Conservation (phyloP, 345 rosid species). For the Eucalyptus shirleyi region DNA sequence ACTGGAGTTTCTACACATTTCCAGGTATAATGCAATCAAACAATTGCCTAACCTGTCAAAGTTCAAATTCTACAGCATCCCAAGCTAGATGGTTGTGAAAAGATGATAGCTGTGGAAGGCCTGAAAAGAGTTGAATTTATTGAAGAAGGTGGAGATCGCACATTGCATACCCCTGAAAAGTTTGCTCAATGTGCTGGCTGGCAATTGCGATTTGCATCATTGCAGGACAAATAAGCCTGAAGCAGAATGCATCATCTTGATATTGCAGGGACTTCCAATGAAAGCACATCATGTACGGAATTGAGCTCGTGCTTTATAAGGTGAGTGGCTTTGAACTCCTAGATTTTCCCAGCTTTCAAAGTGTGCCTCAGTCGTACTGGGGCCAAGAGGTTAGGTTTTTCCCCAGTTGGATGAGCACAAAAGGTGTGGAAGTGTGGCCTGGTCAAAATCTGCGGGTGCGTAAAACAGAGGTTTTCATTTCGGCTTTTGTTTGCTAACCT, state of each 20-base stretch:
- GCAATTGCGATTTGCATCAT: background rate
- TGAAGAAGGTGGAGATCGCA: no score
- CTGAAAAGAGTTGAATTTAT: no score
- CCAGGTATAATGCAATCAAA: no score
- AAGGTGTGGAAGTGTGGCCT: background rate
- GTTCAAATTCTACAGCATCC: no score
- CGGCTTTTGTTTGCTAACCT: no score
- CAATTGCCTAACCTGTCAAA: no score
- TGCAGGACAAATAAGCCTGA: background rate
- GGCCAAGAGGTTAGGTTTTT: background rate
- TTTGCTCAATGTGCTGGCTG: rapidly evolving
- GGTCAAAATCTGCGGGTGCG: background rate
- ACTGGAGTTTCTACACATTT: no score
- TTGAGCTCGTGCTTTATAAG: background rate
- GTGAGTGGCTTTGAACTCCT: background rate
- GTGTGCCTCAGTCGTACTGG: background rate
- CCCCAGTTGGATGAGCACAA: background rate
- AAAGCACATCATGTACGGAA: no score
- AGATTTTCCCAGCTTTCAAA: background rate
- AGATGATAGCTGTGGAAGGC: no score
- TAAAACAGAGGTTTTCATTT: no score
- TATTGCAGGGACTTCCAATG: background rate
- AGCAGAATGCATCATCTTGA: background rate
- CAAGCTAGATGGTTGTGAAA: no score
- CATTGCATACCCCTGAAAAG: no score